Base-by-base conservation (phyloP, 225 moss, liverwort and hornwort species). In the Ulota crispa region DNA sequence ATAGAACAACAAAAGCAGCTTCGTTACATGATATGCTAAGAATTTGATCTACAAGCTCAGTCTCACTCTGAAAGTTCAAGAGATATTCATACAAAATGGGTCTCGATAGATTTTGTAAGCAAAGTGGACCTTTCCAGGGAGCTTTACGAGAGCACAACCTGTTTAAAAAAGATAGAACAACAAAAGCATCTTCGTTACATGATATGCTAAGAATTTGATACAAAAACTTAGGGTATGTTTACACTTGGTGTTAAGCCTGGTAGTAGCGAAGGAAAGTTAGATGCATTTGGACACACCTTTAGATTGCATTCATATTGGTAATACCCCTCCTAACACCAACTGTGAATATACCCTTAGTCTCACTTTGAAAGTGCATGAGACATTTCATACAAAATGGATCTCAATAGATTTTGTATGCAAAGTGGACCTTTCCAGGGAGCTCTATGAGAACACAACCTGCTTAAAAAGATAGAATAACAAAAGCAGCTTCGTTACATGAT, bases 371-470 rank as follows among this genome's bases (percentile, higher is more conserved):
- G 63, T 43, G 45, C 32, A 52, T 0, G 37, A 65, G 21, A 57
- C 20, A 41, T 27, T 41, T n/a, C 56, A 9, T 68, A 42, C 27
- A 61, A 24, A 34, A 24, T 50, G 21, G 21, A 23, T 68, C 57
- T 69, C 42, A 9, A 30, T 9, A 57, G 19, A 57, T 55, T 67
- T 23, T 39, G 39, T 45, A 45, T 14, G 45, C 45, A 45, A 45
- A 45, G 45, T 14, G 45, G 43, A 39, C 39, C 14, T 12, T 45
- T 45, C 4, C 14, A 12, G 4, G 42, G 4, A 50, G 50, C 50
- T 50, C 16, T 50, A 16, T 15, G 16, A 18, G 16, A 18, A 18
- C 50, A 34, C 61, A 94, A 85, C 77, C 92, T 89, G 80, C 8
- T 10, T 0, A 37, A 24, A 20, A 72, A 15, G 0, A 47, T 2